Base-by-base conservation (phyloP, 108 stramenopile species). In the Cyclotella baltica region DNA sequence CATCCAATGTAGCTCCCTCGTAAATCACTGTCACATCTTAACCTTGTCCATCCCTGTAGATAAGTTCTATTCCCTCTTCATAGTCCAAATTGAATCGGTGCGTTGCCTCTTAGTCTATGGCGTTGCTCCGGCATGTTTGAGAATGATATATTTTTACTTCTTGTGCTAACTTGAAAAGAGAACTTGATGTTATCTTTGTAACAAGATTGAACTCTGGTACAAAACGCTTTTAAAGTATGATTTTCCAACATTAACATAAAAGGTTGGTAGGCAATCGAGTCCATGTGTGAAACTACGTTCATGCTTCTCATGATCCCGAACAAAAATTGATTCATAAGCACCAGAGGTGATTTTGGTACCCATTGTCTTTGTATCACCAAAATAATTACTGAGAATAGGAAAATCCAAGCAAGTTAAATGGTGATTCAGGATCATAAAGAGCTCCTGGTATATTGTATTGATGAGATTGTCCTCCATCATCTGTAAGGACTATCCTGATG, bases 1-100 rank as follows among this genome's bases (percentile, higher is more conserved):
- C 74, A 40, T 55, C 55, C 50, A 22, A 35, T 15, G 34, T 37
- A 11, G 9, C 55, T 35, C 37, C 55, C n/a, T 47, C n/a, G 43
- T 59, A 72, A 19, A 3, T 6, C 3, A 61, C 73, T 63, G 43
- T 3, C 0, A 30, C 31, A 31, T 48, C 50, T 19, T 3, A 28
- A 15, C 73, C 73, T 4, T 33, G 1, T 19, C 73, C 73, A 23
- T 51, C 43, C 19, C 52, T 62, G 48, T 73, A 63, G 11, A 43
- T 13, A 11, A 73, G 10, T 0, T 33, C 48, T 18, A 62, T 64
- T 3, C 62, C 73, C 10, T 11, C 15, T 62, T 46, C 31, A 62
- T 6, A 47, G 20, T 62, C 62, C 16, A 18, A 67, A 13, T 67
- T 29, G 22, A 43, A 57, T 30, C 16, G 48, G 29, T 1, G 75